Conservation (phyloP, 176 grass and related monocot genomes). For the Oryza coarctata region DNA sequence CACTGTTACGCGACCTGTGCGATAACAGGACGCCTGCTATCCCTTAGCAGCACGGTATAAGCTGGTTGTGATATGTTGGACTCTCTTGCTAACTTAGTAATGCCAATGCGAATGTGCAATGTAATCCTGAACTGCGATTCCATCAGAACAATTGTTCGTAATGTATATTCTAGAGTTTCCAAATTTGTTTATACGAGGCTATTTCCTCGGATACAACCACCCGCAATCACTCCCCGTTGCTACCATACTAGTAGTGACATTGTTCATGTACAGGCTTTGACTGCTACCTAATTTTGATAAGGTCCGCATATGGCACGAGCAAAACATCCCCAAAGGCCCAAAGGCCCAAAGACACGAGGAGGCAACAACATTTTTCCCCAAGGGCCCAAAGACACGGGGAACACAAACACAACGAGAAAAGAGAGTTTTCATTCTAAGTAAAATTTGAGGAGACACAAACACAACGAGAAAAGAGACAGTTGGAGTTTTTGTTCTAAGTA, state of each 20-base stretch:
- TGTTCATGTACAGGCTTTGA: background rate
- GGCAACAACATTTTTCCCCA: too few relatives aligned
- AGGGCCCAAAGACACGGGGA: too few relatives aligned
- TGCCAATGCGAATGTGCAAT: background rate
- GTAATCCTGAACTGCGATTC: conserved; percentile 1
- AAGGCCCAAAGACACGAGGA: too few relatives aligned
- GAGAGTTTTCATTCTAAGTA: too few relatives aligned
- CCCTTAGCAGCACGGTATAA: background rate
- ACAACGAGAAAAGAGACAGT: too few relatives aligned
- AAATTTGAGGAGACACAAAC: too few relatives aligned
- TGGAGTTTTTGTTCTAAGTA: too few relatives aligned
- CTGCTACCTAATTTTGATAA: background rate
- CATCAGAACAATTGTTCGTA: background rate
- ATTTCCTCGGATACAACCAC: background rate
- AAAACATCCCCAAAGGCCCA: too few relatives aligned
- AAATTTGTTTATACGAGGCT: background rate
- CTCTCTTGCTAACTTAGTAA: conserved; percentile 6
- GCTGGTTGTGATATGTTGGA: background rate
- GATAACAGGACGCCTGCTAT: background rate
- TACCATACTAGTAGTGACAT: too few relatives aligned
- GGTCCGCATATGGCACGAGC: too few relatives aligned
- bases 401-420: too few relatives aligned
- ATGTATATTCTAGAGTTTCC: background rate
- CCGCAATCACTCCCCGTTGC: too few relatives aligned
- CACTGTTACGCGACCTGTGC: background rate